Percentiles rank a stretch among this genome's conserved stretches.
These are phyloP conservation scores for Aspergillus phoenicis DNA, from an alignment of 2,329 filamentous ascomycete species.

Conservation along the genomic window DNA sequence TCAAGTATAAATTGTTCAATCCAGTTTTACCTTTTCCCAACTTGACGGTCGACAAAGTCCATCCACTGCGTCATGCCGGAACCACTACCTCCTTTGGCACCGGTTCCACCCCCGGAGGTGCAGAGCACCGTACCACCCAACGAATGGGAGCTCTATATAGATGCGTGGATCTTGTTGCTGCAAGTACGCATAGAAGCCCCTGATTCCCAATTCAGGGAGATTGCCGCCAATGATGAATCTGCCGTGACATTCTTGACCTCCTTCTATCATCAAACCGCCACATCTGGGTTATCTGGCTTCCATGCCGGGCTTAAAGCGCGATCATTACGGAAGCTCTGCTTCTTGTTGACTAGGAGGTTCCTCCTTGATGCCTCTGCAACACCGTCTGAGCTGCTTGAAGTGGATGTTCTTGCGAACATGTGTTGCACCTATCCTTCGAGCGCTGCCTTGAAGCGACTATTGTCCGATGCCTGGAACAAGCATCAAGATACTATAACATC, in stretches of 20 bases:
- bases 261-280: constrained; percentile 61
- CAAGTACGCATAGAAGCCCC: constrained; percentile 65
- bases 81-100: constrained; percentile 69
- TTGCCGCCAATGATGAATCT: constrained; percentile 60
- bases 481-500: constrained; percentile 37
- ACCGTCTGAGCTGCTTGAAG: constrained; percentile 58
- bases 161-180: constrained; percentile 72
- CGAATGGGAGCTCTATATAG: constrained; percentile 78
- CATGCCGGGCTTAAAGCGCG: constrained; percentile 42
- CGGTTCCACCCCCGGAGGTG: constrained; percentile 71
- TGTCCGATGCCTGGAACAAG: constrained; percentile 55
- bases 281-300: constrained; percentile 36
- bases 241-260: constrained; percentile 66
- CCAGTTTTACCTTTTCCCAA: no score
- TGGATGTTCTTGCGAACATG: constrained; percentile 70
- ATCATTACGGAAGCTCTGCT: constrained; percentile 64
- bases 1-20: no score
- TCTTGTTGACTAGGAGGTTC: constrained; percentile 64
- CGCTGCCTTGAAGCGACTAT: constrained; percentile 53
- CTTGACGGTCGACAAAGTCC: neutral
- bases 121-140: constrained; percentile 65
- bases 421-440: constrained; percentile 68
- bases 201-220: constrained; percentile 57
- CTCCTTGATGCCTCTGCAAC: constrained; percentile 51
- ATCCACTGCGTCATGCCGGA: constrained; percentile 39